These are phyloP conservation scores for Kodamaea restingae DNA, from an alignment of 805 yeast species.

Conservation along the genomic window DNA sequence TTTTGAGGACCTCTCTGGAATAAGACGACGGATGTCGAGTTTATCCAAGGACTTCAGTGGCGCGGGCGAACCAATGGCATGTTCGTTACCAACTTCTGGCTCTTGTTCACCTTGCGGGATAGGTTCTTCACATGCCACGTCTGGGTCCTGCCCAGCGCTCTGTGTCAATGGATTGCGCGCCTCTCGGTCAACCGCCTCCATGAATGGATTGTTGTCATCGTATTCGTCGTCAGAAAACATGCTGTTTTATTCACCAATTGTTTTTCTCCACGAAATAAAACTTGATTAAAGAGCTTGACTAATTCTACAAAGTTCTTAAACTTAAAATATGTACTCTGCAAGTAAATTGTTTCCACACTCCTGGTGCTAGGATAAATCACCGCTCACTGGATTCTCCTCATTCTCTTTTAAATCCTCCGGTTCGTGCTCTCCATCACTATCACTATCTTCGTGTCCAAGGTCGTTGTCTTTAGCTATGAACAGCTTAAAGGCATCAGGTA, in stretches of 20 bases:
- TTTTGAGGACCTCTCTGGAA: conserved; percentile 49
- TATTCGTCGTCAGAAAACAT: conserved; percentile 23
- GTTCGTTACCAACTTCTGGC: not conserved
- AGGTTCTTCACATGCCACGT: conserved; percentile 6
- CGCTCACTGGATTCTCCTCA: no score
- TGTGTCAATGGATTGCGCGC: not conserved
- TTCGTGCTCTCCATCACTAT: conserved; percentile 1
- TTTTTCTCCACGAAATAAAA: not conserved
- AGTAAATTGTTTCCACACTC: no score
- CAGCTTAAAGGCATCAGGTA: conserved; percentile 4
- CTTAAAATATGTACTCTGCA: no score
- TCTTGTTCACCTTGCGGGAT: conserved; percentile 18
- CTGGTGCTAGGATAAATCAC: no score
- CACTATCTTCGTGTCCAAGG: conserved; percentile 1
- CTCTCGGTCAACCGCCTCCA: conserved; percentile 25
- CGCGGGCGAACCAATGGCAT: not conserved
- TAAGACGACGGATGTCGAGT: conserved; percentile 33
- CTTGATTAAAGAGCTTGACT: no score
- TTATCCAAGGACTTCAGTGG: conserved; percentile 1
- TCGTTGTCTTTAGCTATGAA: conserved; percentile 7
- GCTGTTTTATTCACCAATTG: not conserved
- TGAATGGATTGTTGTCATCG: conserved; percentile 42
- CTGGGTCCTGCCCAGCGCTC: conserved; percentile 2
- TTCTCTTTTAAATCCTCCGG: not conserved
- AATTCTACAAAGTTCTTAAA: not conserved